Conservation (phyloP, 2,329 filamentous ascomycete species). For the Dothistroma septosporum region DNA sequence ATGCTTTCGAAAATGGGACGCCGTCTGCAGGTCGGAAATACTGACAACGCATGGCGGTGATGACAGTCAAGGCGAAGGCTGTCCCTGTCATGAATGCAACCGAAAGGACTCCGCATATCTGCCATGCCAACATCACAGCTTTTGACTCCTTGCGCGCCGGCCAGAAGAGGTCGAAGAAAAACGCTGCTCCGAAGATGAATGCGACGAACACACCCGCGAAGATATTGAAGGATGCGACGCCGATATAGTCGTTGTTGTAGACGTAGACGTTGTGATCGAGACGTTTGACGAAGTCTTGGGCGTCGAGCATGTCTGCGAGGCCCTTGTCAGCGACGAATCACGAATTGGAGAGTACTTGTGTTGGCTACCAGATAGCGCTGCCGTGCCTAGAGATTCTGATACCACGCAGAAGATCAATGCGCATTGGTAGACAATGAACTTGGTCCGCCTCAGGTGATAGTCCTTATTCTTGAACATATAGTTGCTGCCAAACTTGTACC, state of each 20-base stretch:
- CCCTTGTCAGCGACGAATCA: neutral
- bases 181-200: slow-evolving; percentile 55
- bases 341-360: neutral
- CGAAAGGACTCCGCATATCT: slow-evolving; percentile 48
- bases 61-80: slow-evolving; percentile 50
- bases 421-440: slow-evolving; percentile 58
- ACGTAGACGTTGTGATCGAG: slow-evolving; percentile 40
- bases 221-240: slow-evolving; percentile 55
- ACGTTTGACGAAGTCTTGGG: slow-evolving; percentile 47
- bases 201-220: slow-evolving; percentile 56
- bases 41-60: slow-evolving; percentile 47
- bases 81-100: slow-evolving; percentile 46
- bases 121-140: slow-evolving; percentile 53
- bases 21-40: slow-evolving; percentile 42
- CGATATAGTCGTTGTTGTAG: slow-evolving; percentile 55
- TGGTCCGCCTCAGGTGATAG: slow-evolving; percentile 54
- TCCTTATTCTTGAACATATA: slow-evolving; percentile 51
- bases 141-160: slow-evolving; percentile 50
- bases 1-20: slow-evolving; percentile 12
- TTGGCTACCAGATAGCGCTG: slow-evolving; percentile 49
- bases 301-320: slow-evolving; percentile 50
- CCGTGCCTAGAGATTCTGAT: slow-evolving; percentile 55
- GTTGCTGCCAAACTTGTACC: slow-evolving; percentile 54
- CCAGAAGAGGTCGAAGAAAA: slow-evolving; percentile 62
- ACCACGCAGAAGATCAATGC: slow-evolving; percentile 57